Base-by-base conservation (phyloP, 2,329 filamentous ascomycete genomes). In the Cercospora sesami region DNA sequence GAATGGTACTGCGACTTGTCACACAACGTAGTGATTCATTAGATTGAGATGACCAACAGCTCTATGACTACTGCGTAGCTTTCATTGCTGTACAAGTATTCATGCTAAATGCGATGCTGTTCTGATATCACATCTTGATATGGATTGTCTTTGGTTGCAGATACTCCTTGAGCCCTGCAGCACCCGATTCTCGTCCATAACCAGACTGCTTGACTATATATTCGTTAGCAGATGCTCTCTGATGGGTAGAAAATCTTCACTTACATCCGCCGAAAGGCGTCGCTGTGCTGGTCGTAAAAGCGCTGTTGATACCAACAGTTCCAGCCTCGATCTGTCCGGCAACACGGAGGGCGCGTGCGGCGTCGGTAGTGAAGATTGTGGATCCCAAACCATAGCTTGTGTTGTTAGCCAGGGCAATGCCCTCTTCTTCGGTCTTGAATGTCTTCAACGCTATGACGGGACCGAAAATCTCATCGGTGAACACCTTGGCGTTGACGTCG, bases 351-450 rank as follows among this genome's bases (percentile, higher is more conserved):
- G 80, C 82, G 30, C 80, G 71, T 2, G 74, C 78, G 30, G 94
- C 79, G 76, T 93, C 88, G 72, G 86, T 81, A 0, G 91, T 93
- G 78, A 93, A 95, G 1, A 95, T 86, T 0, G 91, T 86, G 3
- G 87, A 85, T 3, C 84, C 83, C 9, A 96, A 84, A 3, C 92
- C 92, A 75, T 93, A 95, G 60, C 92, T 90, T 1, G 90, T 92
- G 74, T 94, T 90, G 76, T 96, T 96, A 16, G 91, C 91, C 23
- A 94, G 81, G 39, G 83, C 81, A 26, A 95, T 78, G 0, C 91
- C 92, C 71, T 93, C 89, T 33, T 92, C 90, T 60, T 92, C 90
- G 3, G 76, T 82, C 26, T 87, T 83, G 31, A 94, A 84, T 28
- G 85, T 83, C 14, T 90, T 85, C 21, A 95, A 75, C n/a, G 87